phyloP scores from a whole-genome alignment of 73 alveolate genomes.

The Urostyla sp. region DNA sequence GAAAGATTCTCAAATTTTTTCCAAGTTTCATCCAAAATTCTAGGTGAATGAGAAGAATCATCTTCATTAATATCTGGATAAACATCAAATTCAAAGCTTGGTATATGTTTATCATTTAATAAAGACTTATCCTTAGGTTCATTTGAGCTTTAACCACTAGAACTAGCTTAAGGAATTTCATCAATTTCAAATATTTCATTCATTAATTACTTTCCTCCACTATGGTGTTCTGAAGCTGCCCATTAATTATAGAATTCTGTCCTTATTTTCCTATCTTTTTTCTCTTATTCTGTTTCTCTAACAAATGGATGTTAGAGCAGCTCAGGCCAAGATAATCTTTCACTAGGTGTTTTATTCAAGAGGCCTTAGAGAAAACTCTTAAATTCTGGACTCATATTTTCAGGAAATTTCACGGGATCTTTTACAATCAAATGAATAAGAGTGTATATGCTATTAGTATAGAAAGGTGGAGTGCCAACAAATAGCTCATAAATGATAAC shows the following conservation, averaged over 20 bases:
- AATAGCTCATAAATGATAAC: slow-evolving; percentile 99
- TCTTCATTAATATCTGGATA: slow-evolving; percentile 52
- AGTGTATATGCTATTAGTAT: slow-evolving; percentile 95
- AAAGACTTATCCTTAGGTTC: slow-evolving; percentile 34
- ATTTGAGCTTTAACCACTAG: not conserved
- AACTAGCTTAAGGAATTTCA: slow-evolving; percentile 1
- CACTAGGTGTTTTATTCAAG: slow-evolving; percentile 97
- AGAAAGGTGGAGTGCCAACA: slow-evolving; percentile 99
- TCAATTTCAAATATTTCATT: slow-evolving; percentile 58
- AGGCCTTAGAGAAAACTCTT: slow-evolving; percentile 96
- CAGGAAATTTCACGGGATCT: slow-evolving; percentile 99
- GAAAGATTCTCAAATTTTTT: slow-evolving; percentile 82
- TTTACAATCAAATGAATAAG: slow-evolving; percentile 95
- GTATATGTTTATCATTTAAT: slow-evolving; percentile 49
- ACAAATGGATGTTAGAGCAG: slow-evolving; percentile 98
- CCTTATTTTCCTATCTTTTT: slow-evolving; percentile 86
- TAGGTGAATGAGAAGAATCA: slow-evolving; percentile 61
- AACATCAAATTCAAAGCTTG: slow-evolving; percentile 41
- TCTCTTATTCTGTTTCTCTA: slow-evolving; percentile 95
- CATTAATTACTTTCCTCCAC: slow-evolving; percentile 59
- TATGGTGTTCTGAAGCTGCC: slow-evolving; percentile 85
- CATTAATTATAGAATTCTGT: slow-evolving; percentile 94
- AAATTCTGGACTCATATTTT: slow-evolving; percentile 92
- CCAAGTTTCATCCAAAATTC: slow-evolving; percentile 91
- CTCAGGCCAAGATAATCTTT: slow-evolving; percentile 99